Conservation (phyloP, 2,329 filamentous ascomycete genomes). For the Huntiella moniliformis region DNA sequence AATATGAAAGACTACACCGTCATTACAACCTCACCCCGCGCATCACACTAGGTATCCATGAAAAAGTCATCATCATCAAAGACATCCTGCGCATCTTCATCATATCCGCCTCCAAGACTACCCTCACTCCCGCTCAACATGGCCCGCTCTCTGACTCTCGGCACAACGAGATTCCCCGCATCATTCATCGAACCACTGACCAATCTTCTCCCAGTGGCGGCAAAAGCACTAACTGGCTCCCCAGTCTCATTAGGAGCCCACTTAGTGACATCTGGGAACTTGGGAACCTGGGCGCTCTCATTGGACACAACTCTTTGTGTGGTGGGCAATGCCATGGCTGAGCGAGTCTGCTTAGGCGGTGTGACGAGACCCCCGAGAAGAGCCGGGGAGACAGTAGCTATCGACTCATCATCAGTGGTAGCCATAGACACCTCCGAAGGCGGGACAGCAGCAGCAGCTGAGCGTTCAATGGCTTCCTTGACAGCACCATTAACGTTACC, state of each 20-base stretch:
- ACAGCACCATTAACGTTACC: not conserved
- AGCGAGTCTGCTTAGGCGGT: conserved; percentile 60
- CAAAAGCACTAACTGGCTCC: conserved; percentile 40
- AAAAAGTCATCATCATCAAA: conserved; percentile 43
- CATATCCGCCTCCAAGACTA: conserved; percentile 27
- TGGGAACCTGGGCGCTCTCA: too few species aligned
- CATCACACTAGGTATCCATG: conserved; percentile 23
- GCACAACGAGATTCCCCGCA: conserved; percentile 14
- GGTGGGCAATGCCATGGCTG: conserved; percentile 16
- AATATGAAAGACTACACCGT: not conserved
- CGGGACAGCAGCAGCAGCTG: not conserved
- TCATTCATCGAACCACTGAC: too few species aligned
- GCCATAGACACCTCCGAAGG: not conserved
- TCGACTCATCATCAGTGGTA: conserved; percentile 17
- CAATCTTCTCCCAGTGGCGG: conserved; percentile 35
- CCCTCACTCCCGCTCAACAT: too few species aligned
- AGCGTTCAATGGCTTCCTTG: not conserved
- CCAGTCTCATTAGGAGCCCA: conserved; percentile 13
- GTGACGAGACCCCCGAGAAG: conserved; percentile 71
- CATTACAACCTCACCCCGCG: not conserved
- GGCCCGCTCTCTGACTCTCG: conserved; percentile 12
- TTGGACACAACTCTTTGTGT: too few species aligned
- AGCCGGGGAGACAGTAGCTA: conserved; percentile 20
- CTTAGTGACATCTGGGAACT: too few species aligned
- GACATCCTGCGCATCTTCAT: conserved; percentile 40